phyloP scores from a whole-genome alignment of 345 rosid genomes.

The Pistacia vera region DNA sequence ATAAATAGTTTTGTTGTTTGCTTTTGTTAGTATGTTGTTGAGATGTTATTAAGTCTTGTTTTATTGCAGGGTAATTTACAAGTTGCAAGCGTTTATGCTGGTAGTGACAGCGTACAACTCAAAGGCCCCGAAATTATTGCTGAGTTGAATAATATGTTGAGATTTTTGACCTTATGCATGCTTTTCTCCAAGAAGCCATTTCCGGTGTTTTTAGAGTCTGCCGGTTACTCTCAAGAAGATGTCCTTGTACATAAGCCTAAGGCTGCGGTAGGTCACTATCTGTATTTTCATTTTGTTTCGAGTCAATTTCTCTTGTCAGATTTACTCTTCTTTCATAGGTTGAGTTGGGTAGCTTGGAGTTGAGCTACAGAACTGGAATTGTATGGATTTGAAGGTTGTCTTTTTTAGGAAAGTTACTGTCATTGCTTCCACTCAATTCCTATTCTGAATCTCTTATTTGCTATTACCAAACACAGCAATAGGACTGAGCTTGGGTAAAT shows the following conservation, averaged over 20 bases:
- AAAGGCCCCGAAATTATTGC: conserved; percentile 65
- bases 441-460: background rate
- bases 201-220: conserved; percentile 77
- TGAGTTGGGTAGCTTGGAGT: background rate
- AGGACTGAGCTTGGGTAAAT: background rate
- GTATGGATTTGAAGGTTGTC: background rate
- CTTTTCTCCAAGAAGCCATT: conserved; percentile 94
- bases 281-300: background rate
- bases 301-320: background rate
- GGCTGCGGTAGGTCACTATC: conserved; percentile 73
- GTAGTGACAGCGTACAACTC: conserved; percentile 58
- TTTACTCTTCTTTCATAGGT: background rate
- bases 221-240: conserved; percentile 73
- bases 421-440: background rate
- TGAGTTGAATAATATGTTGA: conserved; percentile 63
- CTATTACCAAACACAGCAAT: background rate
- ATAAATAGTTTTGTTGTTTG: background rate
- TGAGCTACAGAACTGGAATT: background rate
- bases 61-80: conserved; percentile 70
- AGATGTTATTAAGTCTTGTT: background rate
- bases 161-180: conserved; percentile 81
- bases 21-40: background rate
- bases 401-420: background rate
- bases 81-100: conserved; percentile 85
- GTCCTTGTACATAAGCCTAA: conserved; percentile 95